Conservation (phyloP, 23 red algal genomes). For the Gracilaria domingensis region DNA sequence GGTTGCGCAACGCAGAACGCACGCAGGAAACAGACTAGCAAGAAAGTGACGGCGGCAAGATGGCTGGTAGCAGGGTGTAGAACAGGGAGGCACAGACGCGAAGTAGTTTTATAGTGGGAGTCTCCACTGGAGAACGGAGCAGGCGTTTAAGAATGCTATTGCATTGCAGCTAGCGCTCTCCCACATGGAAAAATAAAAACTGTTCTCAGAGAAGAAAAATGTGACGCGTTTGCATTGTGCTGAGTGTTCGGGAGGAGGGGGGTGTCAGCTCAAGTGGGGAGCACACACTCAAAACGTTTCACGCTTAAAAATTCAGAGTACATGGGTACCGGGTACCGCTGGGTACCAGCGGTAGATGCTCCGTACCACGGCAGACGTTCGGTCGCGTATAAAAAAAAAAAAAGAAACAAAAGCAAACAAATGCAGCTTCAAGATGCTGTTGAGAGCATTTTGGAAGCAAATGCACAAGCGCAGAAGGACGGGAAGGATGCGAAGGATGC, state of each 20-base stretch:
- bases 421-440: too few relatives aligned
- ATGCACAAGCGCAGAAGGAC: not conserved
- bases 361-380: not conserved
- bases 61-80: not conserved
- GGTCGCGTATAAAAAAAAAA: not conserved
- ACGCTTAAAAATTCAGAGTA: not conserved
- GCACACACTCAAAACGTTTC: not conserved
- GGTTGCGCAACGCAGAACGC: not conserved
- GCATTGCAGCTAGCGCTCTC: constrained; percentile 11
- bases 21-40: too few relatives aligned
- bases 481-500: not conserved
- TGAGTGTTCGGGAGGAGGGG: not conserved
- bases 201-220: not conserved
- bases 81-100: not conserved
- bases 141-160: not conserved
- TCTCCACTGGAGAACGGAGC: not conserved
- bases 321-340: too few relatives aligned
- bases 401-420: not conserved
- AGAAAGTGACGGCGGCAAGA: not conserved
- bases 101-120: not conserved
- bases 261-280: not conserved
- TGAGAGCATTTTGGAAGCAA: too few relatives aligned
- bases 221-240: not conserved
- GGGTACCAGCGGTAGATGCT: too few relatives aligned
- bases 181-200: not conserved